Base-by-base conservation (phyloP, 176 grass and related monocot genomes). In the Ensete ventricosum region DNA sequence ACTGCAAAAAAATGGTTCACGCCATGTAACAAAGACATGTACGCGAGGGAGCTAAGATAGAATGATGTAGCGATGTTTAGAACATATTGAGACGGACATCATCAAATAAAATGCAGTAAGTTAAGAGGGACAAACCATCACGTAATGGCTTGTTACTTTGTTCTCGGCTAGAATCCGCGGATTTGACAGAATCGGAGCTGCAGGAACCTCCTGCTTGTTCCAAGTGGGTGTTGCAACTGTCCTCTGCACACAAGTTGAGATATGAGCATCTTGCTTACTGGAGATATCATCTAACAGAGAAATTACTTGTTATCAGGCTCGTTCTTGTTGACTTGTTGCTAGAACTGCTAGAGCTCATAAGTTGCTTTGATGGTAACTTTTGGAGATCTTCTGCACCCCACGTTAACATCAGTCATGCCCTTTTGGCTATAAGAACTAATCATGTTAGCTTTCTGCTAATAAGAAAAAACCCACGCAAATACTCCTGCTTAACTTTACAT, bases 41-140 rank as follows among this genome's bases (percentile, higher is more conserved):
- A 26, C 63, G 4, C 4, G 4, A 34, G 3, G 3, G 29, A 58
- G 55, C 14, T 58, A 70, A 50, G 48, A 50, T 29, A 11, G 23
- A 16, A 73, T 66, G 27, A 20, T 17, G 29, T 22, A 16, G 27
- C 10, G 22, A 8, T 74, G 52, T 16, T 27, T 55, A 22, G 1
- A 24, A 9, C 34, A 64, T 77, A 20, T 52, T 11, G 64, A 9
- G 29, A 14, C 2, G 43, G 54, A 43, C 2, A 11, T 9, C n/a
- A 24, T 52, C 14, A 25, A 50, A 52, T 48, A 20, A 53, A 50
- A 14, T 24, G 4, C 14, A 64, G 6, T 2, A 62, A 11, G 52
- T 24, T 23, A 65, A 17, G 4, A 52, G 24, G 11, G n/a, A 64
- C 74, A 64, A 64, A 77, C 59, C 59, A 64, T 77, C 49, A 64